Percentiles rank a stretch among this genome's conserved stretches.
These are phyloP conservation scores for Fusarium sp. DNA, from an alignment of 2,329 filamentous ascomycete genomes.

Conservation along the genomic window DNA sequence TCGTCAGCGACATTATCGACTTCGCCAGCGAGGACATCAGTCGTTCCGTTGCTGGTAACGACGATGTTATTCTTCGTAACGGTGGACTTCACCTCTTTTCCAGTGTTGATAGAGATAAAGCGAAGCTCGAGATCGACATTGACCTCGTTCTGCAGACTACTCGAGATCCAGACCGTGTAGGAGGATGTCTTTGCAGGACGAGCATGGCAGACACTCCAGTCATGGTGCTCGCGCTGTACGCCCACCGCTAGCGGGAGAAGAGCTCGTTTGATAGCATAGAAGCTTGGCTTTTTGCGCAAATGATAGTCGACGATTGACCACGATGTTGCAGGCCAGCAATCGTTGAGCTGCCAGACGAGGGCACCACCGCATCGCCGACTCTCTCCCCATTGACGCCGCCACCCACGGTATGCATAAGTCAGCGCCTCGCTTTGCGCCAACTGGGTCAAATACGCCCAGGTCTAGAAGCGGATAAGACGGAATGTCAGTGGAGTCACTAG, in stretches of 20 bases:
- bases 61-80: background rate
- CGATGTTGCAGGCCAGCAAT: conserved; percentile 58
- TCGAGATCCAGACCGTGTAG: background rate
- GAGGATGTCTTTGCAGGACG: background rate
- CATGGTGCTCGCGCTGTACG: background rate
- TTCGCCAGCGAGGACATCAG: background rate
- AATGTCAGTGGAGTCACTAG: background rate
- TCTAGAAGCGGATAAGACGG: conserved; percentile 53
- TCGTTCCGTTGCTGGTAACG: background rate
- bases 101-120: background rate
- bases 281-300: background rate
- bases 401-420: conserved; percentile 64
- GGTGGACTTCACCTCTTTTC: background rate
- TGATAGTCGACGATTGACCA: conserved; percentile 3
- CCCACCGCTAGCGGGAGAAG: background rate
- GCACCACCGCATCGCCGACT: conserved; percentile 69
- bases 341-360: conserved; percentile 78
- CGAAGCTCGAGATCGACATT: background rate
- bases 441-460: conserved; percentile 80
- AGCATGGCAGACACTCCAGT: conserved; percentile 8
- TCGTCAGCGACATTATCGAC: background rate
- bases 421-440: conserved; percentile 67
- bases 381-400: conserved; percentile 72
- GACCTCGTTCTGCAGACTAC: background rate
- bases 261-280: background rate